Evolutionary conservation across 1,284 basidiomycete species (phyloP).

Genomic region (Singerocomus inundabilis): DNA sequence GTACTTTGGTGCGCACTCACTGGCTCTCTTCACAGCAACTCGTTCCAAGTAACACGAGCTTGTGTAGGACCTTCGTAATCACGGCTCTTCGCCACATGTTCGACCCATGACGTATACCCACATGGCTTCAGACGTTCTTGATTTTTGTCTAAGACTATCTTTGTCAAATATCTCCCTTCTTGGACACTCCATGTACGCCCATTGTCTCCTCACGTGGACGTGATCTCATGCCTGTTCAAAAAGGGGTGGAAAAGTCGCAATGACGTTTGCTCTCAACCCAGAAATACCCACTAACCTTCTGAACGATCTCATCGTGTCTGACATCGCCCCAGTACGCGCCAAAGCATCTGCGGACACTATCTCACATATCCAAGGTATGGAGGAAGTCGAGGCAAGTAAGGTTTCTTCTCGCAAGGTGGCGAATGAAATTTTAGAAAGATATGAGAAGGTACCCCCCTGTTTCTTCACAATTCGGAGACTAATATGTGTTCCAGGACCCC

Average conservation of each 20-base stretch:
- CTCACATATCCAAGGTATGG: slow-evolving; percentile 70
- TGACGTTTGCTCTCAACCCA: slow-evolving; percentile 70
- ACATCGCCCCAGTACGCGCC: slow-evolving; percentile 74
- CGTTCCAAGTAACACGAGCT: not conserved
- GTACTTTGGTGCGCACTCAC: slow-evolving; percentile 56
- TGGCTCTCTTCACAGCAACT: not conserved
- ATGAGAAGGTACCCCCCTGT: slow-evolving; percentile 51
- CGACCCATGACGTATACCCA: slow-evolving; percentile 66
- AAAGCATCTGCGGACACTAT: slow-evolving; percentile 64
- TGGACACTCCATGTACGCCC: slow-evolving; percentile 80
- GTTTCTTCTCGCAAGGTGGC: slow-evolving; percentile 65
- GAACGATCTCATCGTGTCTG: slow-evolving; percentile 70
- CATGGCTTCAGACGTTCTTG: slow-evolving; percentile 72
- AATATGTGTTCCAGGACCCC: slow-evolving; percentile 50
- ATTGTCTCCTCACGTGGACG: not conserved
- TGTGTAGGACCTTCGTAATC: slow-evolving; percentile 79
- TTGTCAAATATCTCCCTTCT: slow-evolving; percentile 66
- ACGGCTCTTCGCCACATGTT: slow-evolving; percentile 75
- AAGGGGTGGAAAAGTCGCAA: slow-evolving; percentile 88
- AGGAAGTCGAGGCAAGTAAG: slow-evolving; percentile 55
- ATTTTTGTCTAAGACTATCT: slow-evolving; percentile 52
- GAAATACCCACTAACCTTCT: slow-evolving; percentile 48
- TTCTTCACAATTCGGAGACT: not conserved
- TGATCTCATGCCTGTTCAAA: slow-evolving; percentile 6
- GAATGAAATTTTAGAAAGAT: slow-evolving; percentile 56